Evolutionary conservation across 2,329 filamentous ascomycete genomes (phyloP).

Genomic region (Colletotrichum sp.): DNA sequence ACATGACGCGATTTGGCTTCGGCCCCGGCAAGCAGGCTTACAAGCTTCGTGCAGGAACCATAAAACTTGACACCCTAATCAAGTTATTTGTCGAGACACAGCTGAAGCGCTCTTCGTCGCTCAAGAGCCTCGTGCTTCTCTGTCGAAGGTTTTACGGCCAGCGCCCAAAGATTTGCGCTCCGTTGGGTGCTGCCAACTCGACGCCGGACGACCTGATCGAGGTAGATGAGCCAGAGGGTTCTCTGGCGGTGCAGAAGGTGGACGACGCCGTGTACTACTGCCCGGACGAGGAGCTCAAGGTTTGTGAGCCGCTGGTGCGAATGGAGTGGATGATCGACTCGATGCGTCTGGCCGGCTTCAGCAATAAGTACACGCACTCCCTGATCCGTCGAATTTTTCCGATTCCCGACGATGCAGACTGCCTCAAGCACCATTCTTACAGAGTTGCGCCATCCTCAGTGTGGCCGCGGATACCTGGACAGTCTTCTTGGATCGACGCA

Average conservation of each 20-base stretch:
- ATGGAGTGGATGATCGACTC: constrained; percentile 35
- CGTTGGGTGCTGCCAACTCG: background rate
- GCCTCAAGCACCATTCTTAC: constrained; percentile 6
- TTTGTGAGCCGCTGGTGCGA: constrained; percentile 34
- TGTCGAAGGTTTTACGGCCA: constrained; percentile 38
- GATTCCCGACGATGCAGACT: background rate
- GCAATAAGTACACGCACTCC: constrained; percentile 30
- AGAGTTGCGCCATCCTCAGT: constrained; percentile 13
- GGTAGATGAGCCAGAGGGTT: background rate
- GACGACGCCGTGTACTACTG: constrained; percentile 29
- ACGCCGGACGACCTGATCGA: background rate
- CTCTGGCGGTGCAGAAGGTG: constrained; percentile 1
- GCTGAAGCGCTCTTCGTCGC: constrained; percentile 23
- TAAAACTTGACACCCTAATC: constrained; percentile 31
- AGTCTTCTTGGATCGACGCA: constrained; percentile 11
- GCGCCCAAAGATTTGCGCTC: background rate
- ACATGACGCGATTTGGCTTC: constrained; percentile 42
- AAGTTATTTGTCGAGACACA: constrained; percentile 31
- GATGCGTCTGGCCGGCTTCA: constrained; percentile 41
- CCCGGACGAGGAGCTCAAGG: constrained; percentile 31
- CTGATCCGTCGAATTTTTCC: constrained; percentile 33
- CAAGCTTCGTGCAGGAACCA: constrained; percentile 26
- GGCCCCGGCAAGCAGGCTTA: constrained; percentile 29
- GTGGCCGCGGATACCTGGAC: constrained; percentile 14
- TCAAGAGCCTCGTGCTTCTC: constrained; percentile 35